Evolutionary conservation across 805 yeast species (phyloP), one percentile per base, ranked within the genome.

Genomic region (Candida montana): DNA sequence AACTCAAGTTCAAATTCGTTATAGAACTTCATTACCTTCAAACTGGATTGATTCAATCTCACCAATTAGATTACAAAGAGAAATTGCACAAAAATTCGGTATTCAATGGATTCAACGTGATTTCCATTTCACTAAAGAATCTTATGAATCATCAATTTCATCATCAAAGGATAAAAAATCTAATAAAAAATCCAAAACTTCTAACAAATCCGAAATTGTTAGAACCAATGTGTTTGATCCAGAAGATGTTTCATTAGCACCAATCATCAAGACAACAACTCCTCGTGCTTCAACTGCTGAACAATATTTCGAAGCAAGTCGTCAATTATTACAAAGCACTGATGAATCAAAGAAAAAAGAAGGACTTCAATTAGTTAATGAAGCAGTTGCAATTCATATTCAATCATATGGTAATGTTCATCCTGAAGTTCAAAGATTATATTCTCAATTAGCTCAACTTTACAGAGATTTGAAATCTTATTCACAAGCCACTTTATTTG

Each of bases 331-430:
- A 11, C 15, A 33, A 4, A 40, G 40, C 18, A 46, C 45, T 16
- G 52, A 47, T 16, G 57, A 54, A 19, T 53, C 50, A 13, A 72
- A 71, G 26, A 72, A 69, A 46, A 77, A 75, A 7, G 66, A 76
- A 21, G 95, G 90, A 10, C 57, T 81, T 44, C 70, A 75, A 27
- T 71, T 85, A 40, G 64, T 90, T 50, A 63, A 71, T 24, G 96
- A 91, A 60, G 71, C 93, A 23, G 65, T 86, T 28, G 65, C 82
- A 8, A 71, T 88, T 41, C 77, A 78, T 48, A 95, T 89, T 59
- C 95, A 88, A 57, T 78, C 87, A 24, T 85, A 85, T 53, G 96
- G 98, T 24, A 59, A 72, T 21, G 73, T 91, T 24, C 93, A 90
- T 55, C 74, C 83, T 8, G 88, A 82, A 51, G 84, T 90, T 23